Conservation (phyloP, 768 basidiomycete species). For the Termitomyces eurrhizus region DNA sequence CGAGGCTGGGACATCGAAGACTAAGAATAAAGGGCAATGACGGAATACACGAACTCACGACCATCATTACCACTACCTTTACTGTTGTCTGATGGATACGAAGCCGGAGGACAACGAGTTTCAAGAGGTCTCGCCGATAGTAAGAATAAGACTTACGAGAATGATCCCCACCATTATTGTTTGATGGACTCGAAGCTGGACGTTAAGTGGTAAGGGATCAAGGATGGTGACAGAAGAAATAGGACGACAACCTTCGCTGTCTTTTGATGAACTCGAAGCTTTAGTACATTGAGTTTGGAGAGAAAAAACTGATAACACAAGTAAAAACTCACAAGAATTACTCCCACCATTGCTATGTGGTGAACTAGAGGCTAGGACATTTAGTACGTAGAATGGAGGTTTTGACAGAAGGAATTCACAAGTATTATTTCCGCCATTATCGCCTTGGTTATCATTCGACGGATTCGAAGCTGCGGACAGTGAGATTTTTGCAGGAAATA, state of each 20-base stretch:
- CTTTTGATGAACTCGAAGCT: not conserved
- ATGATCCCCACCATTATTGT: not conserved
- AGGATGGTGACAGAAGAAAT: not conserved
- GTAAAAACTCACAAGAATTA: not conserved
- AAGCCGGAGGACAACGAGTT: too few species aligned
- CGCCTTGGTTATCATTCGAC: not conserved
- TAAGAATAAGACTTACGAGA: too few species aligned
- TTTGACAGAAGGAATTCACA: not conserved
- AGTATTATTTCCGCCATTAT: too few species aligned
- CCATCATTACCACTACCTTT: not conserved
- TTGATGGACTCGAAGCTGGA: too few species aligned
- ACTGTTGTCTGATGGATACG: not conserved
- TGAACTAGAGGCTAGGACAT: not conserved
- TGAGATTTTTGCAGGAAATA: not conserved
- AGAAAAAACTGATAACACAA: not conserved
- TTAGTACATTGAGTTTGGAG: not conserved
- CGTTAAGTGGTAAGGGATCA: not conserved
- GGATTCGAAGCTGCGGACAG: not conserved
- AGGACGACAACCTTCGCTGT: not conserved
- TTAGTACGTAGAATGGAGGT: not conserved
- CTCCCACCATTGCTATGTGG: not conserved
- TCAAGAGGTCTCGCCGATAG: too few species aligned
- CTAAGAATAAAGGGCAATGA: not conserved
- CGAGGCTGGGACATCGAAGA: not conserved
- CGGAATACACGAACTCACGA: not conserved